Base-by-base conservation (phyloP, 805 yeast species). In the Metschnikowia proteae region DNA sequence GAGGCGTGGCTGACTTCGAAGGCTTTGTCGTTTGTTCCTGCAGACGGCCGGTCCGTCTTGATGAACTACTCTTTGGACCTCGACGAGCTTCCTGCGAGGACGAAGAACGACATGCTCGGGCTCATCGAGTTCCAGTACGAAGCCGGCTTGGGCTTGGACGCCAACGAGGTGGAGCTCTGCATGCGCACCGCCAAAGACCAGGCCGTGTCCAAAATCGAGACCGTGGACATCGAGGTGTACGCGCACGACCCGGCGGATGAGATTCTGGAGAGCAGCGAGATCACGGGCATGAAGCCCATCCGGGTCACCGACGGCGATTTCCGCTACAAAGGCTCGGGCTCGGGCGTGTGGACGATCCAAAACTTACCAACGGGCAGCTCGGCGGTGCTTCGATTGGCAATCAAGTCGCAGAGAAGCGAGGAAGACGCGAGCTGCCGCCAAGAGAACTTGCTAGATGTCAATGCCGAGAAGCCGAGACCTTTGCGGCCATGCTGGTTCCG, bases 281-380 rank as follows among this genome's bases (percentile, higher is more conserved):
- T 66, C 5, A 60, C 66, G 26, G 66, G 65, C 34, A 70, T 89
- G 33, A 82, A 82, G 54, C 73, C 83, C 1, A 63, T 80, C 43
- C 69, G 96, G 52, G 69, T 81, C 33, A 84, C 96, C 0, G 84
- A 84, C 48, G 97, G 97, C 5, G 91, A 89, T 59, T 79, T 86
- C 55, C 78, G 76, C 43, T 74, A 75, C 40, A 74, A 76, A 40
- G 76, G 79, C 3, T 64, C 71, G 4, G 81, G 82, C 0, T 63
- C 60, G 32, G 83, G 80, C n/a, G 80, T 76, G 53, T 88, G 96
- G 96, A 71, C 78, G 5, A 76, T 89, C 55, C 76, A 60, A 27
- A 70, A 72, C 28, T 65, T 82, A 6, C 68, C 82, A 1, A 71
- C 84, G 2, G 96, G 96, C 0, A 73, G 82, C 51, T 77, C 73